phyloP scores from a whole-genome alignment of 768 basidiomycete species.

The Hemileccinum rubropunctum region DNA sequence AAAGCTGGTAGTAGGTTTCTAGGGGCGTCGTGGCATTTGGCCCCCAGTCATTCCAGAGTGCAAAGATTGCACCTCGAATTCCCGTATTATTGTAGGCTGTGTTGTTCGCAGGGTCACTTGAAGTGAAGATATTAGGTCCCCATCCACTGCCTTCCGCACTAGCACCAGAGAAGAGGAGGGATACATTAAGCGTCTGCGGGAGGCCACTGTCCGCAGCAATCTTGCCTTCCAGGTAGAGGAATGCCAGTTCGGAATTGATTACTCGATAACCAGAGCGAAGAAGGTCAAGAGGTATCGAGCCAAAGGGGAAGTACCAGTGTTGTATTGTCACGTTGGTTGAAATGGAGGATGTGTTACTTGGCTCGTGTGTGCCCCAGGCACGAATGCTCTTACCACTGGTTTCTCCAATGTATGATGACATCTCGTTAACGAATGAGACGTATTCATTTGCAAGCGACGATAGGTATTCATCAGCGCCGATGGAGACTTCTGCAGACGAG shows the following conservation, averaged over 20 bases:
- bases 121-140: conserved; percentile 37
- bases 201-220: conserved; percentile 31
- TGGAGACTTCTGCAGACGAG: conserved; percentile 39
- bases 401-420: conserved; percentile 36
- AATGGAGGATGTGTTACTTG: conserved; percentile 34
- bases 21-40: conserved; percentile 43
- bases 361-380: conserved; percentile 42
- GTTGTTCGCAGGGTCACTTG: conserved; percentile 31
- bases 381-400: conserved; percentile 38
- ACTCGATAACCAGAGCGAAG: conserved; percentile 34
- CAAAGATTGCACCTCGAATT: conserved; percentile 36
- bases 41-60: conserved; percentile 45
- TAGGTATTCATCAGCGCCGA: conserved; percentile 45
- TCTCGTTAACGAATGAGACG: conserved; percentile 41
- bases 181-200: conserved; percentile 31
- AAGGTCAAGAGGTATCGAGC: conserved; percentile 33
- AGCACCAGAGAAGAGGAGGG: conserved; percentile 32
- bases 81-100: conserved; percentile 25
- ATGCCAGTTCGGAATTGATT: conserved; percentile 36
- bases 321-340: conserved; percentile 42
- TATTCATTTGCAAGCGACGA: conserved; percentile 39
- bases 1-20: conserved; percentile 43
- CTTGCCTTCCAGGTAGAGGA: conserved; percentile 39
- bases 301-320: conserved; percentile 40
- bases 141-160: conserved; percentile 29